Evolutionary conservation across 306 rosid genomes (phyloP), one percentile per base, ranked within the genome.

Genomic region (Alnus rubra): DNA sequence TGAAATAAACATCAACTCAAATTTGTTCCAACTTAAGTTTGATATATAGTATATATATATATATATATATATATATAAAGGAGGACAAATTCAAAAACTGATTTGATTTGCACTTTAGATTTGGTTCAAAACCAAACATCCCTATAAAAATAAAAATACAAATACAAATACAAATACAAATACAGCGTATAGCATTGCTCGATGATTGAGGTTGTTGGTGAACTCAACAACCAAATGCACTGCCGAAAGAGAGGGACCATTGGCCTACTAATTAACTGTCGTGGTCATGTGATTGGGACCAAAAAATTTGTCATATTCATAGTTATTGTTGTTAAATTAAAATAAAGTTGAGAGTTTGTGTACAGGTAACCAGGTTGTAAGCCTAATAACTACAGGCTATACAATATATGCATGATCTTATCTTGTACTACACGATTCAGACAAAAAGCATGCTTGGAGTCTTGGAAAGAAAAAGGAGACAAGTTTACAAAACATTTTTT

Each of bases 191-290:
- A 23, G 28, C 45, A 5, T 42, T 42, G 2, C 1, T 1, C 52
- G 3, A 3, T 42, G 31, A 3, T 42, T 42, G 9, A 3, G 1
- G 45, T 65, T 67, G 72, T 67, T 3, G 51, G 72, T 39, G 48
- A 8, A 42, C 72, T 42, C 72, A 68, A 68, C 72, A 68, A 68
- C 72, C 33, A 64, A 12, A 51, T 13, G 28, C 9, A 54, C 65
- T 4, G 69, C 47, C 47, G 28, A 23, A 64, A 65, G 65, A 5
- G 30, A n/a, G 60, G 76, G 76, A 19, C 76, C 79, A 49, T 59
- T 13, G n/a, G 76, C 71, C 76, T 62, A 33, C 63, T 56, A 68
- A 19, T 7, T 33, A n/a, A 42, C 3, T 59, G 37, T 79, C 73
- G 62, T 73, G 31, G 55, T 55, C 59, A 42, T 9, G 52, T 49